Conservation (phyloP, 805 yeast genomes). For the Candida insectorum region DNA sequence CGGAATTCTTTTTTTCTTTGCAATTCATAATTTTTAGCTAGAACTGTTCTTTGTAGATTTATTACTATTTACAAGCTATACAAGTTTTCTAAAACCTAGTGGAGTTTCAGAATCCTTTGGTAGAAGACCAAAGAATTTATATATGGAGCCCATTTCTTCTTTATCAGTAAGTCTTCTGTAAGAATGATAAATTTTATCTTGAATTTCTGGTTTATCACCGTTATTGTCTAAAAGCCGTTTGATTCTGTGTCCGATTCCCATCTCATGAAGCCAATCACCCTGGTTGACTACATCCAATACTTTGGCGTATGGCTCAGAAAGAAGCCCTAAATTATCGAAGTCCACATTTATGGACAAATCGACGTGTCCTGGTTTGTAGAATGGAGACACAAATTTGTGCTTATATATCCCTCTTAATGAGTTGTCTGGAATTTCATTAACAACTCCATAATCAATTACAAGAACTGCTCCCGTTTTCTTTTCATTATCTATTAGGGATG, state of each 20-base stretch:
- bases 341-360: conserved; percentile 86
- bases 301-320: conserved; percentile 10
- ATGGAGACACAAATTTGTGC: conserved; percentile 74
- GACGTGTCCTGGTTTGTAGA: conserved; percentile 71
- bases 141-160: conserved; percentile 71
- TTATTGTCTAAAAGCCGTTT: conserved; percentile 51
- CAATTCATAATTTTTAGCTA: not conserved
- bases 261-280: conserved; percentile 71
- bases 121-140: conserved; percentile 65
- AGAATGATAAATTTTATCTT: conserved; percentile 51
- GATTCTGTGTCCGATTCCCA: conserved; percentile 74
- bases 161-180: conserved; percentile 63
- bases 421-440: conserved; percentile 60
- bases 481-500: conserved; percentile 40
- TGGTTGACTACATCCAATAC: conserved; percentile 65
- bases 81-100: conserved; percentile 49
- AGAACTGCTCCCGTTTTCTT: conserved; percentile 58
- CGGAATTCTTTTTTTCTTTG: conserved; percentile 42
- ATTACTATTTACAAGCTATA: conserved; percentile 4
- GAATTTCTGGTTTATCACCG: conserved; percentile 38
- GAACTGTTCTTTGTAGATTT: not conserved
- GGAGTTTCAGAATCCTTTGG: conserved; percentile 45
- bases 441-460: conserved; percentile 76
- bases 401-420: conserved; percentile 69
- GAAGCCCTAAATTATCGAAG: conserved; percentile 50